Conservation (phyloP, 2,329 filamentous ascomycete species). For the Chalara sp. region DNA sequence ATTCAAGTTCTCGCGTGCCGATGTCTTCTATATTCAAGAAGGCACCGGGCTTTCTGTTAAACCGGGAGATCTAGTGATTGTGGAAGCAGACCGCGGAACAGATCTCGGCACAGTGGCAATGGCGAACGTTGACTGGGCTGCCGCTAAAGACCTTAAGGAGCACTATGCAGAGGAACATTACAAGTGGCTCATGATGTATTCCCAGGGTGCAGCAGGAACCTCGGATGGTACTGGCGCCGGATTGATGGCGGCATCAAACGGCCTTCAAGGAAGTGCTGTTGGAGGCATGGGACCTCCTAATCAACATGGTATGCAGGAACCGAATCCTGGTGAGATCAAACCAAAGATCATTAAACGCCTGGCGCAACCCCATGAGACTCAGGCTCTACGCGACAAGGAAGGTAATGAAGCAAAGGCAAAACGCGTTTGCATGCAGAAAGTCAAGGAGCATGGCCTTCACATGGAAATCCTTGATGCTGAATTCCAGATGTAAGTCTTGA, state of each 20-base stretch:
- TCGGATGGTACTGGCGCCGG: slow-evolving; percentile 56
- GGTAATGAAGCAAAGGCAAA: slow-evolving; percentile 97
- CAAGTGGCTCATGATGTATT: slow-evolving; percentile 99
- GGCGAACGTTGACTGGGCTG: slow-evolving; percentile 80
- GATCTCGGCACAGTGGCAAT: slow-evolving; percentile 90
- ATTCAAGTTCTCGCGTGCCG: slow-evolving; percentile 93
- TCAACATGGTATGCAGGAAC: slow-evolving; percentile 67
- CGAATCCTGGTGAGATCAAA: slow-evolving; percentile 70
- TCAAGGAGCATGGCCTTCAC: slow-evolving; percentile 85
- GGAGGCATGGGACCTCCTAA: slow-evolving; percentile 72
- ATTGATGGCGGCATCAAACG: slow-evolving; percentile 55
- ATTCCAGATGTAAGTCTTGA: slow-evolving; percentile 80
- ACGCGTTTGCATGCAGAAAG: slow-evolving; percentile 92
- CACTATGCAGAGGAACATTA: slow-evolving; percentile 94
- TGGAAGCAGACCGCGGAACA: slow-evolving; percentile 92
- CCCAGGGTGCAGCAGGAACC: slow-evolving; percentile 62
- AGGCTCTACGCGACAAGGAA: slow-evolving; percentile 87
- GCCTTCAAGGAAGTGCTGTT: slow-evolving; percentile 62
- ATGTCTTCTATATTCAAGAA: slow-evolving; percentile 96
- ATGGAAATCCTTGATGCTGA: slow-evolving; percentile 99
- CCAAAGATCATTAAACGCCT: slow-evolving; percentile 96
- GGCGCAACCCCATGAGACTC: slow-evolving; percentile 85
- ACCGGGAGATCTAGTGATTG: slow-evolving; percentile 89
- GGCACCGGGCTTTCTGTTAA: slow-evolving; percentile 88
- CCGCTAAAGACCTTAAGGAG: slow-evolving; percentile 83